phyloP scores from a whole-genome alignment of 495 filamentous ascomycete genomes.

The Aspergillus ellipticus region DNA sequence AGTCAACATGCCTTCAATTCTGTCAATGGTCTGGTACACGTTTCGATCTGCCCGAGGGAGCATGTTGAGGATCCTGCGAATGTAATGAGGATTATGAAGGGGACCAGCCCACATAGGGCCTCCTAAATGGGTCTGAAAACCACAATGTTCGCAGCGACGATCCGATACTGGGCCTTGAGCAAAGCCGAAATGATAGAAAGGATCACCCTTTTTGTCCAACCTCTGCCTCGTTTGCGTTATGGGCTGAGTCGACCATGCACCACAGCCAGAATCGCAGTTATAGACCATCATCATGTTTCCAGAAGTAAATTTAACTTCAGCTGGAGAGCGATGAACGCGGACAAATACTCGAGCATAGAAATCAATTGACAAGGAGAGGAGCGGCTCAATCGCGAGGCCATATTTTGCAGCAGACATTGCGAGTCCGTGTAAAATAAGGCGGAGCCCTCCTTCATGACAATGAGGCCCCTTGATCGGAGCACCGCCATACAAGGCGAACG shows the following conservation, averaged over 20 bases:
- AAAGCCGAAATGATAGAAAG: conserved; percentile 70
- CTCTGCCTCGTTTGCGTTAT: conserved; percentile 62
- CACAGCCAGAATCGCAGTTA: conserved; percentile 84
- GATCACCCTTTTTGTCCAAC: conserved; percentile 63
- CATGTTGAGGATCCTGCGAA: conserved; percentile 67
- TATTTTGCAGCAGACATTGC: conserved; percentile 77
- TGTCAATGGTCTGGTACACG: conserved; percentile 70
- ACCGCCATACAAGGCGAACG: conserved; percentile 87
- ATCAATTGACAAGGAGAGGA: conserved; percentile 90
- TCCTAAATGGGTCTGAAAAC: conserved; percentile 75
- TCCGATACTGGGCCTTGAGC: conserved; percentile 62
- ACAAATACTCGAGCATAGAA: conserved; percentile 94
- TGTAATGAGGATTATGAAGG: conserved; percentile 77
- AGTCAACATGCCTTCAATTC: conserved; percentile 88
- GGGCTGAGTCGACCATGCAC: conserved; percentile 76
- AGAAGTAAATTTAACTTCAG: conserved; percentile 81
- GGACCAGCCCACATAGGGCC: conserved; percentile 95
- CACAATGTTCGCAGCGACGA: conserved; percentile 74
- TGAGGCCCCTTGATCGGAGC: conserved; percentile 75
- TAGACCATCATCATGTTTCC: conserved; percentile 92
- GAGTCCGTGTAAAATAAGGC: conserved; percentile 76
- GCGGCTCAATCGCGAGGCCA: conserved; percentile 85
- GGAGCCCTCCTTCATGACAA: conserved; percentile 85
- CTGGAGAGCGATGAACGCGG: conserved; percentile 69
- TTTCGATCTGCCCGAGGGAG: conserved; percentile 58